Conservation (phyloP, 495 filamentous ascomycete genomes). For the Bryoglossum gracile region DNA sequence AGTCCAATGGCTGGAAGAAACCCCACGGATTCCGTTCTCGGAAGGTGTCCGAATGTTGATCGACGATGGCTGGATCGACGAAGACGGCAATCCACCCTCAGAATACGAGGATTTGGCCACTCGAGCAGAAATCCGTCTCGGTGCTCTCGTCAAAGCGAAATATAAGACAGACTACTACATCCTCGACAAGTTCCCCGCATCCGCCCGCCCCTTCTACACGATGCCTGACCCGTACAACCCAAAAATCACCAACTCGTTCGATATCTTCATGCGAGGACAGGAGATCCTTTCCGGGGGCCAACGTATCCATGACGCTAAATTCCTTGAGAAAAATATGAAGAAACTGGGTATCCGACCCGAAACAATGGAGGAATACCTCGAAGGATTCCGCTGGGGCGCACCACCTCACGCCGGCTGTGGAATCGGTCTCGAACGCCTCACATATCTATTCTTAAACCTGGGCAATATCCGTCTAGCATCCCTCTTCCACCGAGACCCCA, state of each 20-base stretch:
- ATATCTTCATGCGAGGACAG: conserved; percentile 91
- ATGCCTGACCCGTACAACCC: conserved; percentile 75
- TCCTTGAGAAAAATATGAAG: conserved; percentile 72
- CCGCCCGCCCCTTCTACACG: conserved; percentile 87
- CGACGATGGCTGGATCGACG: conserved; percentile 70
- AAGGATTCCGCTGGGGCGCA: conserved; percentile 79
- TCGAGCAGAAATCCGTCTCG: conserved; percentile 79
- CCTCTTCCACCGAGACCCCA: conserved; percentile 77
- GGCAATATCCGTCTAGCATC: conserved; percentile 87
- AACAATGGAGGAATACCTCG: conserved; percentile 78
- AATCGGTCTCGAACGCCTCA: conserved; percentile 78
- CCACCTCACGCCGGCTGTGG: conserved; percentile 88
- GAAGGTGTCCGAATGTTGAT: conserved; percentile 76
- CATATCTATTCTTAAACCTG: conserved; percentile 76
- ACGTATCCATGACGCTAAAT: conserved; percentile 74
- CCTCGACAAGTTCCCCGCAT: conserved; percentile 84
- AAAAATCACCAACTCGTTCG: conserved; percentile 80
- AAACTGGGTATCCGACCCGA: conserved; percentile 65
- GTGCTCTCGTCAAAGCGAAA: conserved; percentile 74
- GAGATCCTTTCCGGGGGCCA: conserved; percentile 90
- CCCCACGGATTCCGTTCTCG: conserved; percentile 70
- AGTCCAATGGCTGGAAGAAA: conserved; percentile 69
- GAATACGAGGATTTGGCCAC: conserved; percentile 75
- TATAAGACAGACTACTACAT: conserved; percentile 89
- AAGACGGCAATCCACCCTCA: conserved; percentile 61